Evolutionary conservation across 164 flowering plant species (phyloP).

Genomic region (Euptelea pleiosperma): DNA sequence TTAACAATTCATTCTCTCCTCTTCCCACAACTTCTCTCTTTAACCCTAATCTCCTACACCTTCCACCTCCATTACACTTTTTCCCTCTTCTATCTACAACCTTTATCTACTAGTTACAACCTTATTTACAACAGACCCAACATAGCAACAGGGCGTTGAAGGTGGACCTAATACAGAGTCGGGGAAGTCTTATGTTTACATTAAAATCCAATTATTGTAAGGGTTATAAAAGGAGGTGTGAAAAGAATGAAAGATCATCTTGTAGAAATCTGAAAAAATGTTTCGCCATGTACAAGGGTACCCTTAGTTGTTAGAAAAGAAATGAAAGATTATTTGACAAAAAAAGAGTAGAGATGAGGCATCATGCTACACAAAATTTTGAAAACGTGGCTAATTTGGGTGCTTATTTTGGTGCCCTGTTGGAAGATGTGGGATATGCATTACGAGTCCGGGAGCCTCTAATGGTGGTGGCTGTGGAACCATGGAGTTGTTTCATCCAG

Average conservation of each 20-base stretch:
- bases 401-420: too few relatives aligned
- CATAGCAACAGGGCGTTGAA: neutral
- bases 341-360: neutral
- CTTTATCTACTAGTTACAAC: too few relatives aligned
- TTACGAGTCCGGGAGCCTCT: too few relatives aligned
- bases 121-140: too few relatives aligned
- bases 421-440: neutral
- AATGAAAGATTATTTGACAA: neutral
- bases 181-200: neutral
- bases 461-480: neutral
- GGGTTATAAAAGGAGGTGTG: neutral
- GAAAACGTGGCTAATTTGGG: neutral
- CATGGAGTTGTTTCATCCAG: neutral
- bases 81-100: too few relatives aligned
- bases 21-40: too few relatives aligned
- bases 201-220: neutral
- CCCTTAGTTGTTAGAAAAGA: neutral
- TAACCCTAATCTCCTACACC: too few relatives aligned
- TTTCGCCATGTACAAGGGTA: neutral
- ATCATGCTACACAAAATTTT: too few relatives aligned
- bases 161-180: neutral
- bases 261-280: neutral
- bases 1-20: too few relatives aligned
- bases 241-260: neutral
- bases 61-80: too few relatives aligned